Evolutionary conservation across 257 asterid species (phyloP).

Genomic region (Plantago elongata): DNA sequence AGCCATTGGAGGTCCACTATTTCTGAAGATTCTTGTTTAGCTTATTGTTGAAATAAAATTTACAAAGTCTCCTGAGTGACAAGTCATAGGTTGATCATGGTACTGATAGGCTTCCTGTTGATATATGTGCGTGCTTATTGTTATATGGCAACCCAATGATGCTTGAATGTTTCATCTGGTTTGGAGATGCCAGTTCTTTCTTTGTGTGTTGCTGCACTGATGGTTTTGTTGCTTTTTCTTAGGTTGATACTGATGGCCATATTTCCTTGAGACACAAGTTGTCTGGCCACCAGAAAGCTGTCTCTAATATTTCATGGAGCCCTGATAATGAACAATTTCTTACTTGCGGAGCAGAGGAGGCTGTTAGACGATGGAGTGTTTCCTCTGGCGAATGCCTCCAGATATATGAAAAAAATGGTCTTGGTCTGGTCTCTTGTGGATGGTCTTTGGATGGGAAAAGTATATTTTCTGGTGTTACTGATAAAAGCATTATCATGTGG

Average conservation of each 20-base stretch:
- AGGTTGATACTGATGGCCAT: constrained; percentile 52
- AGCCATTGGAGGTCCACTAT: too few species aligned
- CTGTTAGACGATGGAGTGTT: constrained; percentile 76
- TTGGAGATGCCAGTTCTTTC: not conserved
- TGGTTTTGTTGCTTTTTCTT: constrained; percentile 20
- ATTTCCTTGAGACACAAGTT: constrained; percentile 48
- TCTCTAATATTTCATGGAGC: constrained; percentile 77
- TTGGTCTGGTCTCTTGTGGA: constrained; percentile 79
- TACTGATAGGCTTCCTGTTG: not conserved
- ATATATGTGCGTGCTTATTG: constrained; percentile 1
- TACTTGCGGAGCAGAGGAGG: constrained; percentile 84
- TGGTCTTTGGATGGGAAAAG: constrained; percentile 77
- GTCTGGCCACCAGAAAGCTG: constrained; percentile 71
- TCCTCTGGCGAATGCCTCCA: constrained; percentile 70
- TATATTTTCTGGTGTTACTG: constrained; percentile 66
- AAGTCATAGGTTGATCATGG: too few species aligned
- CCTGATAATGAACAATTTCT: constrained; percentile 71
- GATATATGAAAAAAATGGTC: constrained; percentile 55
- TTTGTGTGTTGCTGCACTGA: not conserved
- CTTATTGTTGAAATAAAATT: too few species aligned
- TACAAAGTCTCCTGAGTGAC: too few species aligned
- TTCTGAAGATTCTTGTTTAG: too few species aligned
- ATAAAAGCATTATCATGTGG: constrained; percentile 84
- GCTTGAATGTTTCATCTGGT: not conserved
- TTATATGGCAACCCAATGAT: not conserved